A percentile compares a stretch with the other conserved stretches of the same genome.
These are phyloP conservation scores for Dendrobium nobile DNA, from an alignment of 106 monocot species.

Conservation along the genomic window DNA sequence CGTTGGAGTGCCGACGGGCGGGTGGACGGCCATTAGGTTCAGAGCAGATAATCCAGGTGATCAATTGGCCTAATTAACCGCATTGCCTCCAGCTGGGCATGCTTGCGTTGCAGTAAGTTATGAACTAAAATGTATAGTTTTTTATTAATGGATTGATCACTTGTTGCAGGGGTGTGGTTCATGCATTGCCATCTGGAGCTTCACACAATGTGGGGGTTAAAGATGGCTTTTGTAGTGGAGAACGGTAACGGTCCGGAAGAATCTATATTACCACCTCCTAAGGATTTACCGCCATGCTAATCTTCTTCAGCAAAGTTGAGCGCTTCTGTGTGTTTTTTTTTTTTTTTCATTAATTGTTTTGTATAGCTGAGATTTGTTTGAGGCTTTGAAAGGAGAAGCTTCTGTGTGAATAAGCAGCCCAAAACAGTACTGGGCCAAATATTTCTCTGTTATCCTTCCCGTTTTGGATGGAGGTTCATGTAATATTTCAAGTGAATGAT, in stretches of 20 bases:
- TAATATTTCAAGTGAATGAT: background rate
- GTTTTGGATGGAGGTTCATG: background rate
- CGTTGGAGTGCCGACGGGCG: conserved; percentile 23
- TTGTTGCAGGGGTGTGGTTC: conserved; percentile 21
- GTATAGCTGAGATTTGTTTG: background rate
- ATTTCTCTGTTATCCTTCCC: too few species aligned
- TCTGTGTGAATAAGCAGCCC: background rate
- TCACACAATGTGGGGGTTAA: conserved; percentile 44
- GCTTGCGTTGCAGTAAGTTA: too few species aligned
- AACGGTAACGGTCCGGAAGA: conserved; percentile 29
- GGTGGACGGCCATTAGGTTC: conserved; percentile 28
- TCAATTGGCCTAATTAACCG: background rate
- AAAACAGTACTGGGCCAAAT: background rate
- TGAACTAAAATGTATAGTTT: background rate
- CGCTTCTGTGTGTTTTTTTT: background rate
- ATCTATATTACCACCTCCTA: conserved; percentile 31
- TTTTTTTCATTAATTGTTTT: background rate
- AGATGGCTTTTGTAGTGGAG: conserved; percentile 46
- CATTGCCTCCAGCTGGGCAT: too few species aligned
- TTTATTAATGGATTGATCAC: background rate
- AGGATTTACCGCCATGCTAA: conserved; percentile 32
- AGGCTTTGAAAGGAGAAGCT: background rate
- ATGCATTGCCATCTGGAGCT: conserved; percentile 42
- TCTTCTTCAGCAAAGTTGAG: background rate
- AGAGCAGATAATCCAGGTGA: conserved; percentile 25